Evolutionary conservation across 768 basidiomycete genomes (phyloP).

Genomic region (Chalciporus sphaerocephalus): DNA sequence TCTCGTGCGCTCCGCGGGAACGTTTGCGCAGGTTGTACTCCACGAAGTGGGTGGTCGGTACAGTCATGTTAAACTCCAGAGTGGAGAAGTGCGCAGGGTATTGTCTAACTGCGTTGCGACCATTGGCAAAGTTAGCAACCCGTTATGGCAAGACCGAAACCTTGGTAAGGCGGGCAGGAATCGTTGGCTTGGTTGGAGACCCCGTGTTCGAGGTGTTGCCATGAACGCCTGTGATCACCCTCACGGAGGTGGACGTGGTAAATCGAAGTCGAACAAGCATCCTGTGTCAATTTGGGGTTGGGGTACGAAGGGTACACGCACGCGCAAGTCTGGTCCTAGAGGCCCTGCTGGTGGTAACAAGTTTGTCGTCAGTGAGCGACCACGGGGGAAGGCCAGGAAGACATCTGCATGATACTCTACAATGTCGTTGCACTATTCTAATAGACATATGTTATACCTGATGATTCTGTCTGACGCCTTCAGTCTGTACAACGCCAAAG

Average conservation of each 20-base stretch:
- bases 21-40: slow-evolving; percentile 74
- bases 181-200: slow-evolving; percentile 82
- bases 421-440: not conserved
- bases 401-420: not conserved
- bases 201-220: slow-evolving; percentile 88
- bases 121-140: slow-evolving; percentile 89
- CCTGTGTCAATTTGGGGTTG: slow-evolving; percentile 91
- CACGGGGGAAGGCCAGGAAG: slow-evolving; percentile 60
- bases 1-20: slow-evolving; percentile 87
- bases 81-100: slow-evolving; percentile 89
- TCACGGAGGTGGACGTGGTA: slow-evolving; percentile 97
- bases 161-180: slow-evolving; percentile 90
- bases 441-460: not conserved
- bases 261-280: slow-evolving; percentile 94
- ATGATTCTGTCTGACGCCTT: no score
- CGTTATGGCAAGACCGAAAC: slow-evolving; percentile 76
- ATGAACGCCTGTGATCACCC: slow-evolving; percentile 96
- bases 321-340: slow-evolving; percentile 87
- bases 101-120: slow-evolving; percentile 80
- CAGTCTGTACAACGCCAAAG: no score
- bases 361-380: slow-evolving; percentile 82
- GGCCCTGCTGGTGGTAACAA: slow-evolving; percentile 88
- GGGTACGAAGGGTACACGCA: slow-evolving; percentile 88
- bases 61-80: slow-evolving; percentile 80
- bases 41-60: slow-evolving; percentile 72